These are phyloP conservation scores for Thielaviopsis cerberus DNA, from an alignment of 2,329 filamentous ascomycete genomes.

Conservation along the genomic window DNA sequence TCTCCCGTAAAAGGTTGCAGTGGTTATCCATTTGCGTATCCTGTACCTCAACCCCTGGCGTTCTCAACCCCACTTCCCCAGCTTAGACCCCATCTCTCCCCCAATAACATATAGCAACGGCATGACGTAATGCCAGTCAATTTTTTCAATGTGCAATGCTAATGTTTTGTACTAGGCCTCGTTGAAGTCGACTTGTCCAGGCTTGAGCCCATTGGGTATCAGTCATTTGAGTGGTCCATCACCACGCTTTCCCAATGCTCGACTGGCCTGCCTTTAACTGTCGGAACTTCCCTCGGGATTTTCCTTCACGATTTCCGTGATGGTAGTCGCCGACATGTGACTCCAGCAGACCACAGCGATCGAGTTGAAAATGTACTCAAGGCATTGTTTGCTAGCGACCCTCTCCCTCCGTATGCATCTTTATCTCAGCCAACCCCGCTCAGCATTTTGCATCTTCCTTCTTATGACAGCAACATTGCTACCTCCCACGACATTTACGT, in stretches of 20 bases:
- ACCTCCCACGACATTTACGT: slow-evolving; percentile 70
- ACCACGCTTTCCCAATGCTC: slow-evolving; percentile 59
- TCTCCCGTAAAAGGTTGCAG: too few relatives aligned
- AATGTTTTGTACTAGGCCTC: slow-evolving; percentile 27
- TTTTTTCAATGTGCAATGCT: background rate
- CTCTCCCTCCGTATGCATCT: slow-evolving; percentile 43
- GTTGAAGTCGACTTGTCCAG: slow-evolving; percentile 68
- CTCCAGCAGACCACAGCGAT: slow-evolving; percentile 9
- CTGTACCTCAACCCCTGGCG: background rate
- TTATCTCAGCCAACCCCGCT: slow-evolving; percentile 67
- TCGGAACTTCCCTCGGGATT: slow-evolving; percentile 65
- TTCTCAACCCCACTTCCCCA: background rate
- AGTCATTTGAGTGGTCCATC: slow-evolving; percentile 64
- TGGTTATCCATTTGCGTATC: too few relatives aligned
- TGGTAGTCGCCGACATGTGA: slow-evolving; percentile 18
- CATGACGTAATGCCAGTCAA: background rate
- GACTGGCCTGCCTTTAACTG: slow-evolving; percentile 52
- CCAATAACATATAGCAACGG: too few relatives aligned
- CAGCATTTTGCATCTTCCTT: slow-evolving; percentile 61
- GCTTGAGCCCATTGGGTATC: slow-evolving; percentile 47
- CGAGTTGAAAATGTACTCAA: slow-evolving; percentile 18
- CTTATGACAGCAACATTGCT: slow-evolving; percentile 29
- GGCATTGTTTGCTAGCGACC: slow-evolving; percentile 32
- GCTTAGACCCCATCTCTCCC: background rate
- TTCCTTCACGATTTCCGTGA: slow-evolving; percentile 63